phyloP scores from a whole-genome alignment of 192 early-diverging fungal species.

The Backusella westeae region DNA sequence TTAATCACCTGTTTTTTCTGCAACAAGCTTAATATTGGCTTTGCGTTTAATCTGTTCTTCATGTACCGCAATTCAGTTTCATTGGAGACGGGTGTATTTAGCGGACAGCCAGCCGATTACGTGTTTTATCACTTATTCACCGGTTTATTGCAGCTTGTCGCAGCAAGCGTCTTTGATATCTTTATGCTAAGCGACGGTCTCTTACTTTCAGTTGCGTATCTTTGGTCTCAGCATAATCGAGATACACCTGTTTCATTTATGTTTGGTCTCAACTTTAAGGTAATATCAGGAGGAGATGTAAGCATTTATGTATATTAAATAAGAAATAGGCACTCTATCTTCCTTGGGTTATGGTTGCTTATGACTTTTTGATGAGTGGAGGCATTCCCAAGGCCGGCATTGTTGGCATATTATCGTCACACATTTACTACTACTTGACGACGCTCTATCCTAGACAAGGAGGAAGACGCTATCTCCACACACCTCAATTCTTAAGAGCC shows the following conservation, averaged over 20 bases:
- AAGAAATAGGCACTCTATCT: constrained; percentile 61
- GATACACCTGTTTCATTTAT: constrained; percentile 62
- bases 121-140: constrained; percentile 71
- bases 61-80: constrained; percentile 68
- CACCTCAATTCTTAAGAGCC: constrained; percentile 59
- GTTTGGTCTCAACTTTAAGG: constrained; percentile 73
- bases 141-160: constrained; percentile 37
- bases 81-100: constrained; percentile 68
- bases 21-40: constrained; percentile 49
- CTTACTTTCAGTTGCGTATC: constrained; percentile 62
- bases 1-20: constrained; percentile 68
- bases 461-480: constrained; percentile 61
- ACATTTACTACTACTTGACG: constrained; percentile 74
- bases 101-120: constrained; percentile 74
- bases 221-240: constrained; percentile 71
- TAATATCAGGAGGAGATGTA: constrained; percentile 8
- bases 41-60: constrained; percentile 71
- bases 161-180: constrained; percentile 17
- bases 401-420: constrained; percentile 66
- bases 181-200: constrained; percentile 50
- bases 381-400: constrained; percentile 49
- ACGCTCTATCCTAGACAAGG: constrained; percentile 63
- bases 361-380: constrained; percentile 49
- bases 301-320: not conserved
- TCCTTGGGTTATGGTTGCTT: constrained; percentile 66